Evolutionary conservation across 1,284 basidiomycete species (phyloP).

Genomic region (Meira miltonrushii): DNA sequence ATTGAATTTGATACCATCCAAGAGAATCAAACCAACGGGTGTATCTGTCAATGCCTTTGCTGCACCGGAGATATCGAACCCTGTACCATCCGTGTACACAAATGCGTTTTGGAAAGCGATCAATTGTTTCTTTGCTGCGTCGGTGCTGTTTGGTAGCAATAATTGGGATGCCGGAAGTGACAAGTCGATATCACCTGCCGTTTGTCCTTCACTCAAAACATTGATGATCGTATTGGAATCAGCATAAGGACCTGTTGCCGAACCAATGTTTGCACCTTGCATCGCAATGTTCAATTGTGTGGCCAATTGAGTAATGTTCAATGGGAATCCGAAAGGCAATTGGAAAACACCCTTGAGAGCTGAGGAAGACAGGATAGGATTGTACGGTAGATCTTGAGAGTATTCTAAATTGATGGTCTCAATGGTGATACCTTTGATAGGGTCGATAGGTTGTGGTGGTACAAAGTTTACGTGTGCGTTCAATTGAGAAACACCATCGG

Average conservation of each 20-base stretch:
- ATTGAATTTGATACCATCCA: constrained; percentile 71
- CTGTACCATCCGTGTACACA: constrained; percentile 56
- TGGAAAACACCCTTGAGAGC: constrained; percentile 63
- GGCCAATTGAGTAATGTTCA: constrained; percentile 64
- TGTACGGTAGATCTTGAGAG: constrained; percentile 60
- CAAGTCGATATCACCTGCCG: constrained; percentile 65
- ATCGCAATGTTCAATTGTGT: constrained; percentile 63
- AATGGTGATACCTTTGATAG: constrained; percentile 66
- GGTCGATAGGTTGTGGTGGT: constrained; percentile 60
- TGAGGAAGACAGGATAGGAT: constrained; percentile 61
- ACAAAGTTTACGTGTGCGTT: constrained; percentile 64
- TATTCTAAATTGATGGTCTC: constrained; percentile 64
- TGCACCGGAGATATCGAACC: constrained; percentile 64
- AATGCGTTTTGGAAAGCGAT: constrained; percentile 51
- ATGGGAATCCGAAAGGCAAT: constrained; percentile 70
- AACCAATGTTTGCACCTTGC: constrained; percentile 60
- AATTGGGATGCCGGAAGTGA: constrained; percentile 62
- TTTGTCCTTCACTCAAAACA: constrained; percentile 57
- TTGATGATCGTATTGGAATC: constrained; percentile 24
- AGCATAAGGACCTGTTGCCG: constrained; percentile 24
- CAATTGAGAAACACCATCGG: constrained; percentile 62
- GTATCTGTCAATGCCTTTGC: constrained; percentile 65
- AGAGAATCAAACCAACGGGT: constrained; percentile 64
- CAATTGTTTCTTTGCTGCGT: constrained; percentile 53
- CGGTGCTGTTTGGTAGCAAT: constrained; percentile 58